Conservation (phyloP, 2,329 filamentous ascomycete genomes). For the Claviceps capensis region DNA sequence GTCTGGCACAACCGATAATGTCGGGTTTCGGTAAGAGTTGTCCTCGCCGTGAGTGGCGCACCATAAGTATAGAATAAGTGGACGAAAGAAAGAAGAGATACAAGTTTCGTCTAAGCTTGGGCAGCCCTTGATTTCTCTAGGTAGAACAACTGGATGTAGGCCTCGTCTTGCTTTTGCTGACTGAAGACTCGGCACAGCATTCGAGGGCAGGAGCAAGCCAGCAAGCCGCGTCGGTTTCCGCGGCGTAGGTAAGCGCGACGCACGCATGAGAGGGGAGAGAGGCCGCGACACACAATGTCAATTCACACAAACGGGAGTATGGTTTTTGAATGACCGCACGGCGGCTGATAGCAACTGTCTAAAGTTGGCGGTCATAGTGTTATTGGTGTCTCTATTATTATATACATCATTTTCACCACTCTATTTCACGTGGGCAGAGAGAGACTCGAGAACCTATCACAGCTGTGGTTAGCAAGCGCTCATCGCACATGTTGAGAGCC, state of each 20-base stretch:
- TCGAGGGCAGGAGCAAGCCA: neutral
- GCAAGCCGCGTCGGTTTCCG: neutral
- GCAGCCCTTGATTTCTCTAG: neutral
- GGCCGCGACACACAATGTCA: neutral
- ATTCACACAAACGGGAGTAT: slow-evolving; percentile 1
- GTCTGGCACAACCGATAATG: slow-evolving; percentile 1
- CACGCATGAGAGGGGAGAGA: neutral
- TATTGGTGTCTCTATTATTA: slow-evolving; percentile 22
- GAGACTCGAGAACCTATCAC: slow-evolving; percentile 62
- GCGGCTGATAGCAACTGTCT: slow-evolving; percentile 23
- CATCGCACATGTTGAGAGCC: neutral
- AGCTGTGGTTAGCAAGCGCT: slow-evolving; percentile 1
- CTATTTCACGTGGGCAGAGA: slow-evolving; percentile 73
- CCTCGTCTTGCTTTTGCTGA: neutral
- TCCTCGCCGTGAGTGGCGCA: slow-evolving; percentile 2
- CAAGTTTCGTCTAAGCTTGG: neutral
- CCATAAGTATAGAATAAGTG: slow-evolving; percentile 1
- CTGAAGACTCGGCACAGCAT: neutral
- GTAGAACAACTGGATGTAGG: neutral
- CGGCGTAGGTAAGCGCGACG: slow-evolving; percentile 1
- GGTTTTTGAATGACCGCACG: slow-evolving; percentile 9
- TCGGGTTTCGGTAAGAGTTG: slow-evolving; percentile 6
- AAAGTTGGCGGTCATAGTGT: slow-evolving; percentile 20
- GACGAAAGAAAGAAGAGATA: neutral
- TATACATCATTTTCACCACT: slow-evolving; percentile 30